Conservation (phyloP, 257 asterid genomes). For the Misopates orontium region DNA sequence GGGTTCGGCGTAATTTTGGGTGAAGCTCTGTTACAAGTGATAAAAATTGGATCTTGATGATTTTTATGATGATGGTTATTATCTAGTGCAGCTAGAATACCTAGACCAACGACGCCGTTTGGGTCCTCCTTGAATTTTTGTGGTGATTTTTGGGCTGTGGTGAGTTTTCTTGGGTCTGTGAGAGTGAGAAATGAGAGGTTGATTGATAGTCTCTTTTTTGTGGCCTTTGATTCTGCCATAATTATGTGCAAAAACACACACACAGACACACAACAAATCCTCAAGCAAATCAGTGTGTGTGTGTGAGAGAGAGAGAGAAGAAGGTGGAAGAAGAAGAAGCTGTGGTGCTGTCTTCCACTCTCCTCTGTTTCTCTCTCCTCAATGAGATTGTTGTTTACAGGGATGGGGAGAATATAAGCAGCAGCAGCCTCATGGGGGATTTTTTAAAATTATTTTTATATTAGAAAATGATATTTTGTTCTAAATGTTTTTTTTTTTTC, state of each 20-base stretch:
- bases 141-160: constrained; percentile 41
- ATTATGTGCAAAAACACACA: constrained; percentile 10
- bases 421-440: neutral
- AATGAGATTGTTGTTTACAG: constrained; percentile 19
- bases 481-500: too few relatives aligned
- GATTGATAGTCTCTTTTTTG: constrained; percentile 49
- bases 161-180: constrained; percentile 39
- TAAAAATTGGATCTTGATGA: constrained; percentile 34
- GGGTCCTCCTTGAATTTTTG: constrained; percentile 53
- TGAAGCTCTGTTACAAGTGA: constrained; percentile 37
- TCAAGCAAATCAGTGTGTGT: neutral
- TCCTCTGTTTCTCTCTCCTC: constrained; percentile 32
- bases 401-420: constrained; percentile 22
- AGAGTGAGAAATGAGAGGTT: constrained; percentile 56
- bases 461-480: too few relatives aligned
- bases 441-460: too few relatives aligned
- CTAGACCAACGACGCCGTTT: constrained; percentile 81
- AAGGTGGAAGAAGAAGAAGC: constrained; percentile 9
- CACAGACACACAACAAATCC: constrained; percentile 2
- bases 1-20: constrained; percentile 53
- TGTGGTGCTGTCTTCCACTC: neutral
- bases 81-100: constrained; percentile 65
- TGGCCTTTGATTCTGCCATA: constrained; percentile 50
- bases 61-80: too few relatives aligned
- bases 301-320: constrained; percentile 24